Evolutionary conservation across 2,329 filamentous ascomycete genomes (phyloP).

Genomic region (Colletotrichum cereale): DNA sequence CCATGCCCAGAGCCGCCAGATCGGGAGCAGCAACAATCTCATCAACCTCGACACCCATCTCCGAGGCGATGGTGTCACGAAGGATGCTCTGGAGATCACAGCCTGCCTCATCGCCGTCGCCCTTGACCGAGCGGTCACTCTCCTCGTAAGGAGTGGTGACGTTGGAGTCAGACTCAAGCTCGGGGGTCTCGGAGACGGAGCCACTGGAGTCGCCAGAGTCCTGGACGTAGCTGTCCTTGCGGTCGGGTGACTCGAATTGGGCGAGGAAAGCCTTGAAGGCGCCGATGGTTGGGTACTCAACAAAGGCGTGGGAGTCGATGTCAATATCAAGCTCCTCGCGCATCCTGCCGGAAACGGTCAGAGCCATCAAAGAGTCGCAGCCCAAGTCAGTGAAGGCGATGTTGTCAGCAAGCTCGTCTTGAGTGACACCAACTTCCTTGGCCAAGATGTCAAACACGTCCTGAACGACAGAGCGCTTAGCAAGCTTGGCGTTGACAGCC

Average conservation of each 20-base stretch:
- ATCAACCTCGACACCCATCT: constrained; percentile 78
- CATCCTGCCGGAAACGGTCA: constrained; percentile 68
- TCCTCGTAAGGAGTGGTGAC: constrained; percentile 67
- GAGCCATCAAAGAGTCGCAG: constrained; percentile 71
- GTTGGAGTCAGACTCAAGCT: constrained; percentile 61
- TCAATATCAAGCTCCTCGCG: constrained; percentile 70
- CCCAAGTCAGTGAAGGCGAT: constrained; percentile 69
- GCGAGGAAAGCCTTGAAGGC: constrained; percentile 61
- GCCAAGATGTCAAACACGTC: constrained; percentile 67
- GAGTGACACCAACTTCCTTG: constrained; percentile 66
- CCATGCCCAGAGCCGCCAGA: constrained; percentile 69
- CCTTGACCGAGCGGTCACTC: constrained; percentile 63
- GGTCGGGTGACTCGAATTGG: constrained; percentile 49
- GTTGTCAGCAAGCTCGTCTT: constrained; percentile 68
- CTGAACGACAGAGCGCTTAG: constrained; percentile 56
- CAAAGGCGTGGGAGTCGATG: constrained; percentile 64
- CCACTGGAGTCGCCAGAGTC: constrained; percentile 53
- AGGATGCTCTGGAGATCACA: constrained; percentile 63
- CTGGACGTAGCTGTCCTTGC: constrained; percentile 45
- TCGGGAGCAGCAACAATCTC: constrained; percentile 69
- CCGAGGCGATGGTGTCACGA: constrained; percentile 75
- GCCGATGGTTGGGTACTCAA: constrained; percentile 67
- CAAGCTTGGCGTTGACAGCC: constrained; percentile 64
- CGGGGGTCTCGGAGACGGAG: constrained; percentile 59
- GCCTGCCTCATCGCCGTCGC: constrained; percentile 49